phyloP scores from a whole-genome alignment of 2,329 filamentous ascomycete genomes.

The Simplicillium sp. region DNA sequence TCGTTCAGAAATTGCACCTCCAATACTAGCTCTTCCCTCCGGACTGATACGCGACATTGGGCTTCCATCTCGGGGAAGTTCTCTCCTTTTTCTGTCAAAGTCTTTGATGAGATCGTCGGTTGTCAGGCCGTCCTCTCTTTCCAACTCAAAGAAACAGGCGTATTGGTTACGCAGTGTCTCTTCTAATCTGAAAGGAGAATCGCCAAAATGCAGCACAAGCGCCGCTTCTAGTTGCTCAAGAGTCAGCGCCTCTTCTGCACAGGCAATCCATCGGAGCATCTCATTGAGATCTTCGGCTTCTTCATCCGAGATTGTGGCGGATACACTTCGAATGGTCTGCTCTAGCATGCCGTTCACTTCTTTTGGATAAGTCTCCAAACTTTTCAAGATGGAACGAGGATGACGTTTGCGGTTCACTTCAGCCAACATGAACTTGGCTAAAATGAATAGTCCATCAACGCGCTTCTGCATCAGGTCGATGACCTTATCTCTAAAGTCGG shows the following conservation, averaged over 20 bases:
- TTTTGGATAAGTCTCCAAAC: constrained; percentile 32
- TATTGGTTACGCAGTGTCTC: constrained; percentile 34
- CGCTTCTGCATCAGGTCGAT: constrained; percentile 28
- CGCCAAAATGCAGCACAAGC: constrained; percentile 30
- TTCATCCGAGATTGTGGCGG: constrained; percentile 25
- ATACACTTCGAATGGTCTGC: constrained; percentile 30
- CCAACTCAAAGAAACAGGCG: constrained; percentile 35
- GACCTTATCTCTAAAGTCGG: constrained; percentile 25
- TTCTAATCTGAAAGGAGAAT: constrained; percentile 28
- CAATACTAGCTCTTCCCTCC: constrained; percentile 3
- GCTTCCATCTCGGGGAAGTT: constrained; percentile 6
- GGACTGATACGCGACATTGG: constrained; percentile 1
- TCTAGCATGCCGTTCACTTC: constrained; percentile 32
- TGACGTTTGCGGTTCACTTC: constrained; percentile 36
- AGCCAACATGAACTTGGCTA: constrained; percentile 39
- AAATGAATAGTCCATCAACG: constrained; percentile 37
- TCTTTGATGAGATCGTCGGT: constrained; percentile 30
- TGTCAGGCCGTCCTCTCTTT: constrained; percentile 31
- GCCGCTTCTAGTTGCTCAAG: constrained; percentile 33
- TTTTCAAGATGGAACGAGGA: constrained; percentile 31
- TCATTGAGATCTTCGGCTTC: constrained; percentile 34
- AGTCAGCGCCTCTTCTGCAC: constrained; percentile 30
- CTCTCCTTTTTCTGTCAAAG: constrained; percentile 20
- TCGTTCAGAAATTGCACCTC: not conserved
- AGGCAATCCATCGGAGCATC: constrained; percentile 34